Base-by-base conservation (phyloP, 257 asterid genomes). In the Dorcoceras hygrometricum region DNA sequence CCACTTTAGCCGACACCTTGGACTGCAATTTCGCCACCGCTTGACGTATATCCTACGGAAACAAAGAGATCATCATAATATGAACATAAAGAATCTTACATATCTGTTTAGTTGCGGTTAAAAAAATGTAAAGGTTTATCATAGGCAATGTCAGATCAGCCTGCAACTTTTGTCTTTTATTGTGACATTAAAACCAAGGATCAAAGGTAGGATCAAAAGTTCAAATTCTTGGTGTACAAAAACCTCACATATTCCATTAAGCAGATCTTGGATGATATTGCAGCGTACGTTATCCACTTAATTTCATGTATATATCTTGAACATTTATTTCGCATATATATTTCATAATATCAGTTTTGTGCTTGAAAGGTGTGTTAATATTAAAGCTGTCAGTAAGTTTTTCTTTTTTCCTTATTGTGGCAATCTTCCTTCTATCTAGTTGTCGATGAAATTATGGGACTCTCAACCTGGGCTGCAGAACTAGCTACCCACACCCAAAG, bases 1-100 rank as follows among this genome's bases (percentile, higher is more conserved):
- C 75, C 81, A 93, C 99, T 70, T 93, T 93, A 62, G 85, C 95
- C 4, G 95, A 78, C 29, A 90, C 91, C 79, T 77, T 81, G 0
- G 87, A 69, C 74, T 93, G 97, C 86, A 93, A 72, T 57, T 71
- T 82, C 1, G 86, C 71, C 18, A 83, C 88, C 63, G 94, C 97
- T 81, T 81, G 84, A 7, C 89, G 89, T 29, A 93, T 90, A 65
- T 93, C 99, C 99, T 93, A 79, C 53, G 8, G 72, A 66, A 43
- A 65, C 26, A 26, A 43, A 14, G 51, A 14, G 51, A 43, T 43
- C 51, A 12, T 43, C 51, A 43, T 43, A 14, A 43, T 43, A 14
- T 0, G 19, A 43, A 43, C 51, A 5, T 14, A 0, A 8, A 14
- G 51, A 43, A 3, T 34, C 43, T 34, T 34, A 34, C 1, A 7